Percentiles rank a stretch among this genome's conserved stretches.
Evolutionary conservation across 2,329 filamentous ascomycete species (phyloP).

Genomic region (Atkinsonella hypoxylon): DNA sequence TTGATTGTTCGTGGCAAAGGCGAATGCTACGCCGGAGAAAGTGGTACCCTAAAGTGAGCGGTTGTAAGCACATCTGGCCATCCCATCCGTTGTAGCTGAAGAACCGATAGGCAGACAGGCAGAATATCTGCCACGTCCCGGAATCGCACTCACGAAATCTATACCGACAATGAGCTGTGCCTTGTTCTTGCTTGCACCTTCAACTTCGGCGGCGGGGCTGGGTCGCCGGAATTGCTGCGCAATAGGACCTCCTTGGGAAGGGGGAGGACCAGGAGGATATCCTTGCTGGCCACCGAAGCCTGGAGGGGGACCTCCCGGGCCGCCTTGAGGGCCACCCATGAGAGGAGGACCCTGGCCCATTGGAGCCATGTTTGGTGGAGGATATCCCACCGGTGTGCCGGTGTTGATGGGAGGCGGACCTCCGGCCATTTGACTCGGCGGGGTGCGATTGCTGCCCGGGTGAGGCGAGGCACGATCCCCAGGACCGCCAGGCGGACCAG

Average conservation of each 20-base stretch:
- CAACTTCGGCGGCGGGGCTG: conserved; percentile 57
- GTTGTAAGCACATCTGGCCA: neutral
- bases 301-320: conserved; percentile 32
- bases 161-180: conserved; percentile 97
- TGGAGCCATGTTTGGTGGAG: conserved; percentile 35
- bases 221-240: conserved; percentile 29
- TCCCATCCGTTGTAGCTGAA: neutral
- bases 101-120: too few relatives aligned
- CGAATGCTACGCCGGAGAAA: conserved; percentile 94
- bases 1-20: conserved; percentile 94
- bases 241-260: conserved; percentile 22
- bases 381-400: conserved; percentile 47
- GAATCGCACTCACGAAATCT: conserved; percentile 64
- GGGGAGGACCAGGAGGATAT: conserved; percentile 35
- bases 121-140: neutral
- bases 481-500: conserved; percentile 27
- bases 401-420: conserved; percentile 59
- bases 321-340: conserved; percentile 22
- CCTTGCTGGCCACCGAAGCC: conserved; percentile 33
- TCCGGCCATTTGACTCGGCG: conserved; percentile 48
- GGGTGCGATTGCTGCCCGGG: conserved; percentile 39
- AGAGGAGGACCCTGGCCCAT: conserved; percentile 31
- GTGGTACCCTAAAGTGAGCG: conserved; percentile 63
- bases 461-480: conserved; percentile 42
- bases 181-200: conserved; percentile 81